phyloP scores from a whole-genome alignment of 495 filamentous ascomycete genomes.

The Talaromyces liani region DNA sequence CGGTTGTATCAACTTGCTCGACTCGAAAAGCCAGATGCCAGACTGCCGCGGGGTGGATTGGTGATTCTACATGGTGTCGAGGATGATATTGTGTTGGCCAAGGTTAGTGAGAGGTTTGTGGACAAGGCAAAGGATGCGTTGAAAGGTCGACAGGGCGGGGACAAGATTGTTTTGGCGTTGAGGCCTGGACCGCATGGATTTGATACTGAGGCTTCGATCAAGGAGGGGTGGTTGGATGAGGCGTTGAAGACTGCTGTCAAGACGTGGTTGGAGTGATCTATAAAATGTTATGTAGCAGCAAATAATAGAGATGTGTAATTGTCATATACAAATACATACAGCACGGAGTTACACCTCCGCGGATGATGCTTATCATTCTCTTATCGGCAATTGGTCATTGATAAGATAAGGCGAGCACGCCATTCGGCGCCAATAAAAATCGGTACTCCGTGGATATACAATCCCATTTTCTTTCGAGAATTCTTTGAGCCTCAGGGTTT shows the following conservation, averaged over 20 bases:
- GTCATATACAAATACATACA: too few relatives aligned
- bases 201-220: conserved; percentile 13
- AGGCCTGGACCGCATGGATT: conserved; percentile 24
- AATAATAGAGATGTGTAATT: not conserved
- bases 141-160: conserved; percentile 10
- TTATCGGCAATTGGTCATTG: not conserved
- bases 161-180: conserved; percentile 17
- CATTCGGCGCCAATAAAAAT: conserved; percentile 1
- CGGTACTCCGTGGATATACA: not conserved
- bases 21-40: conserved; percentile 13
- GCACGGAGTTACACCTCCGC: not conserved
- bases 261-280: conserved; percentile 17
- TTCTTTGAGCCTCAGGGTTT: not conserved
- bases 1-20: conserved; percentile 13
- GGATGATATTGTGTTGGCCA: conserved; percentile 18
- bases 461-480: not conserved
- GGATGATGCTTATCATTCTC: not conserved
- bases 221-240: conserved; percentile 18
- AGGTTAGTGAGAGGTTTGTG: conserved; percentile 19
- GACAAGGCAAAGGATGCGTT: conserved; percentile 14
- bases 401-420: conserved; percentile 5
- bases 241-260: conserved; percentile 12
- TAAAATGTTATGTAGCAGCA: not conserved
- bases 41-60: conserved; percentile 19
- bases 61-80: conserved; percentile 18